Percentiles rank a stretch among this genome's conserved stretches.
These are phyloP conservation scores for Chrysopogon serrulatus DNA, from an alignment of 176 grass and related monocot species.

Conservation along the genomic window DNA sequence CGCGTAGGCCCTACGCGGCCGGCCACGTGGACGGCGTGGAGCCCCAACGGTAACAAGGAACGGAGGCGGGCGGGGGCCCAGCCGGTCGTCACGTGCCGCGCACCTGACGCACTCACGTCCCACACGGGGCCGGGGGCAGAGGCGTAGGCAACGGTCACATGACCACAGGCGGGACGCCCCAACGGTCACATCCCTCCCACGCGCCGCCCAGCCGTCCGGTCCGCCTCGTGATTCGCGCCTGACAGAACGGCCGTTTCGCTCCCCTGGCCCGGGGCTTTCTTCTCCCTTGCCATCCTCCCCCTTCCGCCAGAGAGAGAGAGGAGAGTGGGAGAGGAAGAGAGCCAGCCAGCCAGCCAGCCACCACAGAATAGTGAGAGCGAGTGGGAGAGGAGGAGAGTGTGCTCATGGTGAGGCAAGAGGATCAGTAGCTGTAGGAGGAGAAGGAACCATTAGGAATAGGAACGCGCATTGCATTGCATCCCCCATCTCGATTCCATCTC, in stretches of 20 bases:
- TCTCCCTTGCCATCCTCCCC: constrained; percentile 12
- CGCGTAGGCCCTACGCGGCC: not conserved
- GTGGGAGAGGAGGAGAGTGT: constrained; percentile 12
- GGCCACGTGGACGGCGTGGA: not conserved
- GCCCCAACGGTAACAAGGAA: constrained; percentile 34
- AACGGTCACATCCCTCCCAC: constrained; percentile 69
- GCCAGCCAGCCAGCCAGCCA: no score
- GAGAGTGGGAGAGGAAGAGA: no score
- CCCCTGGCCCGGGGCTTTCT: constrained; percentile 36
- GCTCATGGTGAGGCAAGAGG: constrained; percentile 42
- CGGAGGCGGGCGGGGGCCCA: not conserved
- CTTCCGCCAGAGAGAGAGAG: not conserved
- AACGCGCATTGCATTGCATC: not conserved
- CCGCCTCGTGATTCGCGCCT: constrained; percentile 26
- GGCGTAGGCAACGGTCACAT: constrained; percentile 73
- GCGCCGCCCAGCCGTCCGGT: constrained; percentile 11
- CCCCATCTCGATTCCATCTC: not conserved
- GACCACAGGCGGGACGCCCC: not conserved
- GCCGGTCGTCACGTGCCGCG: constrained; percentile 44
- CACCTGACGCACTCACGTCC: constrained; percentile 21
- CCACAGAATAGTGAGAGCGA: not conserved
- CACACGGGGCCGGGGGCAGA: not conserved
- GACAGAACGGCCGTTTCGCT: constrained; percentile 22
- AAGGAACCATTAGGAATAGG: constrained; percentile 32
- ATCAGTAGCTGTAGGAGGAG: constrained; percentile 21